Base-by-base conservation (phyloP, 805 yeast species). In the Kuraishia cidri region DNA sequence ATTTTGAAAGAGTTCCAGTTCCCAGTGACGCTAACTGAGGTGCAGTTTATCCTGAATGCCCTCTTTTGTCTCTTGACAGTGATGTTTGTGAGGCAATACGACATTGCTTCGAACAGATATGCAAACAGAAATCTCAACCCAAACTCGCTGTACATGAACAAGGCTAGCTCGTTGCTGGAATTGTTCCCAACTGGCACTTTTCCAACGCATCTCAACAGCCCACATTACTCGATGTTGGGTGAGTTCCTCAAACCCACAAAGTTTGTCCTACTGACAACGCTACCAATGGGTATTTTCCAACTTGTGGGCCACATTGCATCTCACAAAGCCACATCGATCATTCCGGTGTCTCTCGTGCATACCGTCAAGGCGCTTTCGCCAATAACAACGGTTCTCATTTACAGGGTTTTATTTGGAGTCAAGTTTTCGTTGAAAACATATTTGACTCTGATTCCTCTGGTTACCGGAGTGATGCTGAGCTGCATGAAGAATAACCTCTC, bases 231-330 rank as follows among this genome's bases (percentile, higher is more conserved):
- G 47, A 30, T 56, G 46, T 11, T 31, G 3, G 24, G 39, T 18
- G 53, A 59, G 21, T 72, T 81, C 41, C 43, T 79, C 11, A 58
- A 56, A 15, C 92, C 94, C 16, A 62, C 75, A 2, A 42, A 52
- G 30, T 48, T 64, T 32, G 62, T 79, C 22, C 44, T 83, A 11
- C 48, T 61, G 31, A 79, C 86, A 10, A 85, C 95, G 0, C 71
- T 85, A 15, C 97, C 97, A 13, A 86, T 90, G 95, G 97, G 97
- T 6, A 62, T 78, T 39, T 92, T 90, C 60, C 97, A 90, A 61
- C 83, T 90, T 43, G 63, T 79, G 14, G 98, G 97, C 14, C 97
- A 90, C 55, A 75, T 88, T 40, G 74, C 94, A 10, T 75, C 94
- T 6, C 96, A 88, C 52, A 82, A 83, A 50, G 90, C 97, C n/a